phyloP scores from a whole-genome alignment of 257 asterid species.

The Solanum neorickii region DNA sequence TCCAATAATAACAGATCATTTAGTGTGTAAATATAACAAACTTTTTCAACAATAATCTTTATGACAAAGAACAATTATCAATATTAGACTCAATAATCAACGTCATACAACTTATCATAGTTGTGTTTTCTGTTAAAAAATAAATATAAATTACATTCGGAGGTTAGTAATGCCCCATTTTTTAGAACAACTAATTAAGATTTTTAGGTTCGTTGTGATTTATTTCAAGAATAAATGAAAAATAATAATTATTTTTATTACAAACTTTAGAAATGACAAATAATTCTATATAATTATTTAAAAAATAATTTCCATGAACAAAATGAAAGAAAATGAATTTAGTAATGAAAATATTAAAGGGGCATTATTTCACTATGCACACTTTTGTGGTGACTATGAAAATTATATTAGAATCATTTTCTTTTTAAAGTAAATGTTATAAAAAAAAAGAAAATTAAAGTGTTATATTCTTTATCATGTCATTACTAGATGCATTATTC shows the following conservation, averaged over 20 bases:
- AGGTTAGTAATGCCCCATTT: too few species aligned
- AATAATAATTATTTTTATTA: too few species aligned
- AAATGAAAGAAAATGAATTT: conserved; percentile 26
- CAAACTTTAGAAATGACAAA: not conserved
- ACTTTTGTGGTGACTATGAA: not conserved
- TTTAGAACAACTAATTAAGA: too few species aligned
- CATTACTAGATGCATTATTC: not conserved
- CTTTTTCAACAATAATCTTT: conserved; percentile 7
- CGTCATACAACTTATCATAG: not conserved
- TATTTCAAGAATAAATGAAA: not conserved
- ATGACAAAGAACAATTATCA: too few species aligned
- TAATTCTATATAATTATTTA: too few species aligned
- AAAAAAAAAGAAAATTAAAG: too few species aligned
- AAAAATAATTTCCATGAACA: not conserved
- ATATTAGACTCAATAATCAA: too few species aligned
- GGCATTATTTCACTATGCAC: conserved; percentile 14
- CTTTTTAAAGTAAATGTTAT: too few species aligned
- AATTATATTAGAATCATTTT: too few species aligned
- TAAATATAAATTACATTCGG: not conserved
- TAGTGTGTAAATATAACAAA: conserved; percentile 5
- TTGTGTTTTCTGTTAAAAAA: too few species aligned
- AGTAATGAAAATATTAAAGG: conserved; percentile 44
- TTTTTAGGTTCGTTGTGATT: not conserved
- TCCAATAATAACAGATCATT: conserved; percentile 1
- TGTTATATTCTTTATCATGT: too few species aligned